Evolutionary conservation across 305 asterid species (phyloP).

Genomic region (Plantago coronopus): DNA sequence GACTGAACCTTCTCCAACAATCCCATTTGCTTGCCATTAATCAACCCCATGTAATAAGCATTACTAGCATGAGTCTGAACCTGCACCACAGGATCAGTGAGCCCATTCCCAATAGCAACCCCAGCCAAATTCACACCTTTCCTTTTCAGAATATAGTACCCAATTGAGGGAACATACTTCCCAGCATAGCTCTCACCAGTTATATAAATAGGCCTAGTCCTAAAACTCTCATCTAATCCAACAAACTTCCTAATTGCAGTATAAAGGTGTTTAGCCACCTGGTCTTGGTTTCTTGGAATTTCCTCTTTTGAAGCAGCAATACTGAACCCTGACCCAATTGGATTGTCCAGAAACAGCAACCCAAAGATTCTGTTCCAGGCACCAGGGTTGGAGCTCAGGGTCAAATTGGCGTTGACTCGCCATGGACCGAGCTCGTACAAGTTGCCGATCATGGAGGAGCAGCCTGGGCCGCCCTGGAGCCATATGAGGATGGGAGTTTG

Average conservation of each 20-base stretch:
- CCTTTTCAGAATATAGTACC: conserved; percentile 35
- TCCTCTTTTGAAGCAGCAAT: conserved; percentile 54
- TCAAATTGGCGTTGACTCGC: conserved; percentile 35
- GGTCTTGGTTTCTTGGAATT: conserved; percentile 70
- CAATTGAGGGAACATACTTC: conserved; percentile 49
- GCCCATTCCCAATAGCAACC: conserved; percentile 47
- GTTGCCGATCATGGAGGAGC: conserved; percentile 80
- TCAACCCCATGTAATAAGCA: conserved; percentile 35
- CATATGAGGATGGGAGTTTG: conserved; percentile 70
- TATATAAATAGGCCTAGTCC: conserved; percentile 40
- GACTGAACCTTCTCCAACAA: conserved; percentile 51
- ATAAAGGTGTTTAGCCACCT: conserved; percentile 55
- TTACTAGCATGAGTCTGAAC: conserved; percentile 34
- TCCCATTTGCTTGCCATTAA: conserved; percentile 36
- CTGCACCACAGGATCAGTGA: conserved; percentile 49
- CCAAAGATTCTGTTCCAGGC: conserved; percentile 77
- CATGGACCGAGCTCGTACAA: conserved; percentile 71
- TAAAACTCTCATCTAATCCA: conserved; percentile 36
- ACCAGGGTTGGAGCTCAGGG: conserved; percentile 42
- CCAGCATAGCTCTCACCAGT: conserved; percentile 70
- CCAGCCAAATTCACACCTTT: conserved; percentile 41
- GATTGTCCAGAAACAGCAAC: conserved; percentile 72
- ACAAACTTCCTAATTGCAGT: conserved; percentile 47
- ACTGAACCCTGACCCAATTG: conserved; percentile 80
- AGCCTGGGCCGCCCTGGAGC: conserved; percentile 95